Evolutionary conservation across 2,329 filamentous ascomycete species (phyloP).

Genomic region (Didymella keratinophila): DNA sequence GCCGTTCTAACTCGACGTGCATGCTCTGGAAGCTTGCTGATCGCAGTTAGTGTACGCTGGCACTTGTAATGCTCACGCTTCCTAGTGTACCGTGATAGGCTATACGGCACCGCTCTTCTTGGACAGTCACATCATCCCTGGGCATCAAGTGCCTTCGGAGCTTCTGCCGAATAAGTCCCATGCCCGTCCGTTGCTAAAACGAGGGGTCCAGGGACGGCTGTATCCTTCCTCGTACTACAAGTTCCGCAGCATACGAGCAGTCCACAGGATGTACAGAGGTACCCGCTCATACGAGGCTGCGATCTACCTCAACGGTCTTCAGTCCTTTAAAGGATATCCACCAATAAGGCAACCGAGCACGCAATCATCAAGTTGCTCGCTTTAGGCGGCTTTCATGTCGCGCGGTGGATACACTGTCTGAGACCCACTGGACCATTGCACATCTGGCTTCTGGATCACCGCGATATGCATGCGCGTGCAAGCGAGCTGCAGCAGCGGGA

Average conservation of each 20-base stretch:
- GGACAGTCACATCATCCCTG: conserved; percentile 9
- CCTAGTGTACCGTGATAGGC: conserved; percentile 1
- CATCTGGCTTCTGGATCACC: conserved; percentile 3
- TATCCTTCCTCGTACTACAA: conserved; percentile 4
- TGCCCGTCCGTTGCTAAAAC: conserved; percentile 17
- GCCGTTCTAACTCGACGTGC: background rate
- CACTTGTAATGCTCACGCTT: background rate
- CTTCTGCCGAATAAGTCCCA: conserved; percentile 1
- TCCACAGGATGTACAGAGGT: background rate
- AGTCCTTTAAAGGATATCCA: conserved; percentile 4
- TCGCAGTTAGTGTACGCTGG: background rate
- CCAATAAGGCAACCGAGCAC: conserved; percentile 15
- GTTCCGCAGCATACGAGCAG: background rate
- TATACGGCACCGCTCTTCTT: conserved; percentile 9
- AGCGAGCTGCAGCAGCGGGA: conserved; percentile 19
- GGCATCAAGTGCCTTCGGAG: conserved; percentile 6
- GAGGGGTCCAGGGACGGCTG: conserved; percentile 11
- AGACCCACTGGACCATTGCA: background rate
- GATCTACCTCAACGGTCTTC: conserved; percentile 17
- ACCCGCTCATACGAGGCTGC: conserved; percentile 14
- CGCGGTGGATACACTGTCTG: conserved; percentile 1
- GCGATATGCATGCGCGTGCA: conserved; percentile 1
- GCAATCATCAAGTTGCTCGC: conserved; percentile 4
- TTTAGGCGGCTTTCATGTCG: background rate
- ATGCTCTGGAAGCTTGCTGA: conserved; percentile 17